phyloP scores from a whole-genome alignment of 2,329 filamentous ascomycete species.

The Fusarium penzigii region DNA sequence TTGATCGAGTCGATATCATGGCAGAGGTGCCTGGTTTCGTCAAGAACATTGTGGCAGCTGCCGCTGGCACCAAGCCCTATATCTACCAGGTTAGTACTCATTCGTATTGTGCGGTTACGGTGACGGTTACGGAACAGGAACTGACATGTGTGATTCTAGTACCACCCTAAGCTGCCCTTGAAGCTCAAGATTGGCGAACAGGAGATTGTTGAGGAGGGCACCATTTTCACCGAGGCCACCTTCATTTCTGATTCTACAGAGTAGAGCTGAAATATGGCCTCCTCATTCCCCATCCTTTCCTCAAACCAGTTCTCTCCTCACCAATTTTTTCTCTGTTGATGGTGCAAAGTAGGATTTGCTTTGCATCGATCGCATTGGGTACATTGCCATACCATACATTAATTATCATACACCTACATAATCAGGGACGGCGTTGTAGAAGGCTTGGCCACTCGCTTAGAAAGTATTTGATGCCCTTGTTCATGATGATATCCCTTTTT shows the following conservation, averaged over 20 bases:
- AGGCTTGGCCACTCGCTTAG: slow-evolving; percentile 33
- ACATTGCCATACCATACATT: slow-evolving; percentile 5
- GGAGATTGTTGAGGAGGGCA: slow-evolving; percentile 75
- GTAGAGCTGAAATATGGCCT: slow-evolving; percentile 4
- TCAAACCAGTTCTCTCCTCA: slow-evolving; percentile 4
- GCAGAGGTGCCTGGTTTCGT: slow-evolving; percentile 93
- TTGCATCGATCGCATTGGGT: slow-evolving; percentile 30
- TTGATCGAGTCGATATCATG: slow-evolving; percentile 90
- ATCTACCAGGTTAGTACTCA: slow-evolving; percentile 79
- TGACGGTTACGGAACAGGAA: too few relatives aligned
- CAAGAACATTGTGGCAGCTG: slow-evolving; percentile 87
- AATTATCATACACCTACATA: slow-evolving; percentile 7
- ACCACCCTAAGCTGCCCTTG: slow-evolving; percentile 67
- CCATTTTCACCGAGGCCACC: slow-evolving; percentile 86
- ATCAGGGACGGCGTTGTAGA: slow-evolving; percentile 35
- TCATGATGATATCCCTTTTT: slow-evolving; percentile 7
- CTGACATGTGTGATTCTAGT: slow-evolving; percentile 50
- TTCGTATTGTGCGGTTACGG: neutral
- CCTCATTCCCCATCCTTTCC: neutral
- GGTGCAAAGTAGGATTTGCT: slow-evolving; percentile 19
- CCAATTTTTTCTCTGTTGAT: neutral
- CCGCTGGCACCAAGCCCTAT: slow-evolving; percentile 92
- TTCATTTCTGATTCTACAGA: slow-evolving; percentile 72
- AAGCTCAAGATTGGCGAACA: slow-evolving; percentile 85
- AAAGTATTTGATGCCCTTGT: slow-evolving; percentile 21